Conservation (phyloP, 805 yeast genomes). For the Candida koratica region DNA sequence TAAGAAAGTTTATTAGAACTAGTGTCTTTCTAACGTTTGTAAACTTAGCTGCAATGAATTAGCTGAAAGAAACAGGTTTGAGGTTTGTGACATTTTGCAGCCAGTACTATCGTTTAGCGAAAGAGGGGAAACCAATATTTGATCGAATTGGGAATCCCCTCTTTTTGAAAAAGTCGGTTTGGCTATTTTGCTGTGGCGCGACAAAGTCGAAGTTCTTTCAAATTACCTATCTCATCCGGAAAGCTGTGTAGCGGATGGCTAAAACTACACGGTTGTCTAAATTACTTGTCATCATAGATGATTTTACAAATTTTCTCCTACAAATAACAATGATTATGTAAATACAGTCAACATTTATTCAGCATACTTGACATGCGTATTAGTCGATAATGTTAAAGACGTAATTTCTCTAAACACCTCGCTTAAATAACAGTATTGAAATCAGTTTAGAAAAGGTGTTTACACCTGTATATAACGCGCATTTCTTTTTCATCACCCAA, state of each 20-base stretch:
- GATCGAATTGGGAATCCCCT: conserved; percentile 7
- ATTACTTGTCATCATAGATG: too few species aligned
- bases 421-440: conserved; percentile 2
- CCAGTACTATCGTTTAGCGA: conserved; percentile 1
- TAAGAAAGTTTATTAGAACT: conserved; percentile 4
- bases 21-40: not conserved
- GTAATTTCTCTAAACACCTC: too few species aligned
- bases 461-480: conserved; percentile 5
- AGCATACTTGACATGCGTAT: not conserved
- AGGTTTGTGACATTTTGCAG: conserved; percentile 6
- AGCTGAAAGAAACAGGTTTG: not conserved
- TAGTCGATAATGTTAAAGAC: too few species aligned
- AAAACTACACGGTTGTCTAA: too few species aligned
- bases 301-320: too few species aligned
- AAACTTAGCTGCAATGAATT: not conserved
- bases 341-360: not conserved
- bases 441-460: conserved; percentile 5
- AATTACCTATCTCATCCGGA: too few species aligned
- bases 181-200: conserved; percentile 1
- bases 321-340: too few species aligned
- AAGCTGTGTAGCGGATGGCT: too few species aligned
- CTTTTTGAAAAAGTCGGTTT: conserved; percentile 5
- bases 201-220: too few species aligned
- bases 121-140: conserved; percentile 3
- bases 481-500: conserved; percentile 6